Conservation (phyloP, 768 basidiomycete species). For the Mycena vulgaris region DNA sequence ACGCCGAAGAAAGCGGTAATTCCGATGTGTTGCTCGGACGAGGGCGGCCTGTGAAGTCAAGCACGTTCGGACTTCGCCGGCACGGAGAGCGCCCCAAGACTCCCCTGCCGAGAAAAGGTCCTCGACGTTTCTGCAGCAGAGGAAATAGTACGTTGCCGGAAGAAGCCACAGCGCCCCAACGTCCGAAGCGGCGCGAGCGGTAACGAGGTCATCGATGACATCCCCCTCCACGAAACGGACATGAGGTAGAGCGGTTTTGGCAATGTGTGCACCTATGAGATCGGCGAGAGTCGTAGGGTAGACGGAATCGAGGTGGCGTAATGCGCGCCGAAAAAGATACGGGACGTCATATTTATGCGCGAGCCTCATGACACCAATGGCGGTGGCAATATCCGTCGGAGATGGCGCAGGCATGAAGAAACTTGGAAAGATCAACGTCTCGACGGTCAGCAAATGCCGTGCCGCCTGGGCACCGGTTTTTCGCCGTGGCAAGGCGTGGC, state of each 20-base stretch:
- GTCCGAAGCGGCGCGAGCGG: background rate
- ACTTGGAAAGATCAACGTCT: background rate
- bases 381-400: background rate
- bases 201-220: background rate
- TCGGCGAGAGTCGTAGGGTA: background rate
- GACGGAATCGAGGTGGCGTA: background rate
- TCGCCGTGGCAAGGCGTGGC: too few relatives aligned
- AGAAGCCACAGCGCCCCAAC: conserved; percentile 3
- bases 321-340: background rate
- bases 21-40: background rate
- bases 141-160: background rate
- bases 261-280: too few relatives aligned
- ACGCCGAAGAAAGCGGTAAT: background rate
- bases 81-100: background rate
- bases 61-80: background rate
- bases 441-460: too few relatives aligned
- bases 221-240: background rate
- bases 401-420: background rate
- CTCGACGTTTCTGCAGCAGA: background rate
- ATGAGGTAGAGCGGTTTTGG: background rate
- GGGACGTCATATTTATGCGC: conserved; percentile 13
- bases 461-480: too few relatives aligned
- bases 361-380: background rate
- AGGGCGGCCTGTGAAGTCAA: background rate
- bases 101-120: background rate